Conservation (phyloP, 208 protist species). For the Histomonas meleagridis region DNA sequence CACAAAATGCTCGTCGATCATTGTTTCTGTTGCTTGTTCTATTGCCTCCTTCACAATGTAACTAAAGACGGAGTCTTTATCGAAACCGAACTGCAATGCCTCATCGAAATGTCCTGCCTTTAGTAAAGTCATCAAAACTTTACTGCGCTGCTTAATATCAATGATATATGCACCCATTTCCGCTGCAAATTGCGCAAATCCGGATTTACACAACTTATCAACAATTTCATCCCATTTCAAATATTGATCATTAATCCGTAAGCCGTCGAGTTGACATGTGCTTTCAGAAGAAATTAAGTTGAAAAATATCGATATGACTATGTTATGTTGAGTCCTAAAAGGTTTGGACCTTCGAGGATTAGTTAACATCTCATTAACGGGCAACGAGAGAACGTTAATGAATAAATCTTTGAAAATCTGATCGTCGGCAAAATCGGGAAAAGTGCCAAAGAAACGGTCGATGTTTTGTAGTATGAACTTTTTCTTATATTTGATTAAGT, state of each 20-base stretch:
- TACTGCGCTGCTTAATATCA: no score
- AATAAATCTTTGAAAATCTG: background rate
- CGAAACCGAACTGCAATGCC: background rate
- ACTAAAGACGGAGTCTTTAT: background rate
- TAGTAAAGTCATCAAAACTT: background rate
- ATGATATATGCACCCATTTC: background rate
- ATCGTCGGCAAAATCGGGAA: background rate
- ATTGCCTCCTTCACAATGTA: background rate
- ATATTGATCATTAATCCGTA: background rate
- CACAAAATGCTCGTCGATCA: background rate
- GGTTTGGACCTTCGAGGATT: background rate
- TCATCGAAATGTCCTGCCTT: background rate
- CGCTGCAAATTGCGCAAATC: background rate
- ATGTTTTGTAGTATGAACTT: background rate
- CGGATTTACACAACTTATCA: background rate
- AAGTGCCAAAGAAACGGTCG: background rate
- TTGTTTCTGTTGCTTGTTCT: background rate
- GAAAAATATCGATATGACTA: background rate
- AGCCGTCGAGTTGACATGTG: no score
- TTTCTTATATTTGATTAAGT: no score
- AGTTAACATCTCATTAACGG: background rate
- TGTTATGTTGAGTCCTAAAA: background rate
- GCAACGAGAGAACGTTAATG: background rate
- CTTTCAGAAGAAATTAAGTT: background rate
- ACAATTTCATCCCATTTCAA: background rate